Percentiles rank a stretch among this genome's conserved stretches.
Conservation (phyloP, 2,329 filamentous ascomycete genomes). For the Aspergillus melleus region DNA sequence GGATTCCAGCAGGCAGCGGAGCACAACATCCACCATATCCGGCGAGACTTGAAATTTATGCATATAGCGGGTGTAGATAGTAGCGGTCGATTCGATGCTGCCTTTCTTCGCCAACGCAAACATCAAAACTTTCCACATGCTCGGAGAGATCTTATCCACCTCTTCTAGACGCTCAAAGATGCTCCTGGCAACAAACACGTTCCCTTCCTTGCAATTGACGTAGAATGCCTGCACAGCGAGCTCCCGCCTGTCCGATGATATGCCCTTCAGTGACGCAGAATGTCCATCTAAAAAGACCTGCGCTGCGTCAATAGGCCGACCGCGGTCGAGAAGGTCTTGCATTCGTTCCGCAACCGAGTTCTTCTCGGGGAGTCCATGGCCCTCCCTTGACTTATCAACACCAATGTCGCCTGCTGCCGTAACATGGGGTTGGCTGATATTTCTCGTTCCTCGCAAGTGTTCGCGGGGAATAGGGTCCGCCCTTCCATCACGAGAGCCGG, state of each 20-base stretch:
- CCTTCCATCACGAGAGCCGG: not conserved
- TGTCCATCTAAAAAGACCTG: constrained; percentile 36
- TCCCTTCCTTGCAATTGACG: constrained; percentile 37
- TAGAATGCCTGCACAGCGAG: constrained; percentile 35
- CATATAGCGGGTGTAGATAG: constrained; percentile 31
- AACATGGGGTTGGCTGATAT: not conserved
- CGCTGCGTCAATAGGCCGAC: constrained; percentile 36
- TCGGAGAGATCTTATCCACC: constrained; percentile 30
- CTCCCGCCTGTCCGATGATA: constrained; percentile 29
- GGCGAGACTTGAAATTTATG: constrained; percentile 30
- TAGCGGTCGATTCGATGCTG: constrained; percentile 37
- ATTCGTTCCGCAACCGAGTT: constrained; percentile 22
- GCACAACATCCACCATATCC: constrained; percentile 35
- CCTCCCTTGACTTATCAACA: not conserved
- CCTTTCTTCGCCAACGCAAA: constrained; percentile 36
- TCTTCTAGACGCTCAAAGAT: constrained; percentile 37
- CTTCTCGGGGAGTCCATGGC: not conserved
- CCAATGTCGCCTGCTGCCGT: not conserved
- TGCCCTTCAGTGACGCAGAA: constrained; percentile 18
- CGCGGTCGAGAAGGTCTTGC: constrained; percentile 25
- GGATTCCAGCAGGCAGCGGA: constrained; percentile 40
- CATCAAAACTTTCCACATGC: constrained; percentile 41
- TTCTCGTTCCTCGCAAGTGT: constrained; percentile 4
- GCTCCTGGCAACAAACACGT: constrained; percentile 39
- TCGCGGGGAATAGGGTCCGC: constrained; percentile 5